phyloP scores from a whole-genome alignment of 148 eudicot species.

The Tetragonia tetragonoides region DNA sequence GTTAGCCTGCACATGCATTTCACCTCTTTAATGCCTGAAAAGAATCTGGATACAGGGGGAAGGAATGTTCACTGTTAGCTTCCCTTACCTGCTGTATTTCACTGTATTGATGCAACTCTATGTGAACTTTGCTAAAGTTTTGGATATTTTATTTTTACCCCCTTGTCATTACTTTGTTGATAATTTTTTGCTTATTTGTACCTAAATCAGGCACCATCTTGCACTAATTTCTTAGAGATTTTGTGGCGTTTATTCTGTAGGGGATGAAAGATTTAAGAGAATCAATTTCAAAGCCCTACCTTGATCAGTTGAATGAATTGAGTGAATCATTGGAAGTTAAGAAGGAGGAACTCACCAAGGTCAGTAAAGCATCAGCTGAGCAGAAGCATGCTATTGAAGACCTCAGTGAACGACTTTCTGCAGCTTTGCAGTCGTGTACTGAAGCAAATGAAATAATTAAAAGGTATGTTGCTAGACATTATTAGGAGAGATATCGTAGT shows the following conservation, averaged over 20 bases:
- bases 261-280: conserved; percentile 69
- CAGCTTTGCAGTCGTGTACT: conserved; percentile 69
- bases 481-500: too few species aligned
- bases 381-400: conserved; percentile 79
- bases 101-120: conserved; percentile 2
- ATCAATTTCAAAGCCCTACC: conserved; percentile 58
- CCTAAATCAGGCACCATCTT: neutral
- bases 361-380: conserved; percentile 55
- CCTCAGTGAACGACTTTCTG: conserved; percentile 66
- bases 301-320: conserved; percentile 57
- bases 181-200: neutral
- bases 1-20: conserved; percentile 9
- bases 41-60: neutral
- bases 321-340: conserved; percentile 51
- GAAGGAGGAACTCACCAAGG: conserved; percentile 60
- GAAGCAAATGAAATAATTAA: conserved; percentile 84
- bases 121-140: neutral
- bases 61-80: neutral
- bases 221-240: neutral
- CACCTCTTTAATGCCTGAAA: neutral
- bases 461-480: conserved; percentile 37
- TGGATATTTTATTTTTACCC: neutral
- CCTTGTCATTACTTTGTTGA: neutral
- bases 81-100: neutral
- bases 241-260: conserved; percentile 40